phyloP scores from a whole-genome alignment of 2,329 filamentous ascomycete genomes.

The Herpomyces periplanetae region DNA sequence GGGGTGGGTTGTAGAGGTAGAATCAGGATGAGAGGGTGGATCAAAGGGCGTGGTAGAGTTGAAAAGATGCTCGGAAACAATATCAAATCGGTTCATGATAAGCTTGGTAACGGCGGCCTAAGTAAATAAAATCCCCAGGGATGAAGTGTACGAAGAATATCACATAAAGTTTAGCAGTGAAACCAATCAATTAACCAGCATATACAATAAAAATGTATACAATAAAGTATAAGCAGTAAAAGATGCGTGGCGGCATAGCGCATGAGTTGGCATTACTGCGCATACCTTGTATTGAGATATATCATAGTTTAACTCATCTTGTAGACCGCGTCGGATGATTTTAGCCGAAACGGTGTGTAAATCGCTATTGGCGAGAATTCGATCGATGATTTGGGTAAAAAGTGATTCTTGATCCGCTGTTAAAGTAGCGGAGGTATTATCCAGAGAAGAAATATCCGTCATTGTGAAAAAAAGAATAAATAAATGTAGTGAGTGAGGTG shows the following conservation, averaged over 20 bases:
- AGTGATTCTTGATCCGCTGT: too few species aligned
- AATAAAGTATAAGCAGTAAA: slow-evolving; percentile 1
- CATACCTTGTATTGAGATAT: slow-evolving; percentile 18
- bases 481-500: too few species aligned
- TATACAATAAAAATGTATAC: not conserved
- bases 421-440: too few species aligned
- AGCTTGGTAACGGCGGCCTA: slow-evolving; percentile 1
- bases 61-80: slow-evolving; percentile 1
- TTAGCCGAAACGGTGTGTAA: slow-evolving; percentile 22
- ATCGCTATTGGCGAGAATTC: slow-evolving; percentile 16
- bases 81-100: not conserved
- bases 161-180: not conserved
- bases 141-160: not conserved
- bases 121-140: not conserved
- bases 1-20: slow-evolving; percentile 3
- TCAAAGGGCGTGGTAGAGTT: slow-evolving; percentile 8
- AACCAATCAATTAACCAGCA: not conserved
- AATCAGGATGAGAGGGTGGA: slow-evolving; percentile 4
- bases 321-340: slow-evolving; percentile 17
- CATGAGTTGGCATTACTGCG: slow-evolving; percentile 1
- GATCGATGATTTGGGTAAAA: slow-evolving; percentile 20
- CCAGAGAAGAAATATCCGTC: too few species aligned
- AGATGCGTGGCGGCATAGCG: not conserved
- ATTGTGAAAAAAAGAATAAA: too few species aligned
- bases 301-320: slow-evolving; percentile 16